Percentiles rank a stretch among this genome's conserved stretches.
phyloP scores from a whole-genome alignment of 176 grass and related monocot species.

The Avena insularis region DNA sequence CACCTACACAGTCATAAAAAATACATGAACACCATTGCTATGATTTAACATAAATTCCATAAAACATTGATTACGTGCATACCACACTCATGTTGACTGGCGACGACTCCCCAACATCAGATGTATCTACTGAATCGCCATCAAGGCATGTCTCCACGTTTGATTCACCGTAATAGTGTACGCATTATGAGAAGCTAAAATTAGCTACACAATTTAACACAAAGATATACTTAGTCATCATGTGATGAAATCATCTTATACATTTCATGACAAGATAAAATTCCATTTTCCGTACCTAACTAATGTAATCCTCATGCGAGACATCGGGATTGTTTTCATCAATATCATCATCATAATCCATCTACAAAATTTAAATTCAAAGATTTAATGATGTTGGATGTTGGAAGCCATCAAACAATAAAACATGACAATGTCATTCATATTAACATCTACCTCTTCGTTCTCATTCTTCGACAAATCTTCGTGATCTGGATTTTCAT shows the following conservation, averaged over 20 bases:
- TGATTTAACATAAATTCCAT: no score
- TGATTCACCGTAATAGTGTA: background rate
- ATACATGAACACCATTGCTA: no score
- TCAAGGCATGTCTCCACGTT: no score
- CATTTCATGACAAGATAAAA: background rate
- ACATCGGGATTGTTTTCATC: background rate
- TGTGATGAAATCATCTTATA: background rate
- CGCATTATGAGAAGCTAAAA: background rate
- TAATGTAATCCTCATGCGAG: background rate
- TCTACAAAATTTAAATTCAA: background rate
- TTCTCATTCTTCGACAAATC: background rate
- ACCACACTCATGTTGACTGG: no score
- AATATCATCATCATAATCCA: background rate
- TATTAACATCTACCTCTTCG: background rate
- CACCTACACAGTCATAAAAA: no score
- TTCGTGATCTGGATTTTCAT: background rate
- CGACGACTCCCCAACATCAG: no score
- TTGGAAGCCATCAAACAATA: background rate
- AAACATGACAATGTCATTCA: background rate
- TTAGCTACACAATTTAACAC: background rate
- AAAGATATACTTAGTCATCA: background rate
- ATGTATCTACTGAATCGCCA: no score
- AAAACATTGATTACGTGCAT: no score
- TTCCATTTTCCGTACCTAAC: background rate
- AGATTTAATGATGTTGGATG: background rate